Conservation (phyloP, 2,329 filamentous ascomycete species). For the Fusarium buharicum region DNA sequence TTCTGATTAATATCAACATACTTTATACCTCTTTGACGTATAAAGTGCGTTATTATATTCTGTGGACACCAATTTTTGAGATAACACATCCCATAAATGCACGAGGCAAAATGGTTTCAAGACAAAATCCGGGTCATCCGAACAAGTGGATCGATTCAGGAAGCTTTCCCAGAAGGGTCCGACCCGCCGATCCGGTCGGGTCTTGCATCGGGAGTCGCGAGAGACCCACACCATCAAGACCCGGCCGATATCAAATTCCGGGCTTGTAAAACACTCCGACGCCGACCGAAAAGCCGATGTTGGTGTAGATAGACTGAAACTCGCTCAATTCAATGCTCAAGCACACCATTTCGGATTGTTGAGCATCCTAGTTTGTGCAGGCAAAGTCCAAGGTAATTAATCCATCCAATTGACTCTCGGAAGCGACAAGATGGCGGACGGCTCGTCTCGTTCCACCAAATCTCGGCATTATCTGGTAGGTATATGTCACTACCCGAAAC, state of each 20-base stretch:
- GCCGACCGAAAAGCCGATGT: slow-evolving; percentile 13
- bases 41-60: background rate
- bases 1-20: background rate
- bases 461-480: background rate
- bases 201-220: slow-evolving; percentile 21
- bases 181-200: slow-evolving; percentile 36
- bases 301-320: background rate
- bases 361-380: background rate
- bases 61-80: too few relatives aligned
- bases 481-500: slow-evolving; percentile 29
- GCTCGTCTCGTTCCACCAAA: slow-evolving; percentile 14
- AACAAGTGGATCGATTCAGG: slow-evolving; percentile 32
- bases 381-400: background rate
- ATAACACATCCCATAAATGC: too few relatives aligned
- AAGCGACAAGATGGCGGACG: background rate
- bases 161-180: slow-evolving; percentile 15
- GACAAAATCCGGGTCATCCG: slow-evolving; percentile 32
- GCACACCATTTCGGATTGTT: background rate
- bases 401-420: slow-evolving; percentile 11
- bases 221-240: slow-evolving; percentile 15
- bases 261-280: slow-evolving; percentile 14
- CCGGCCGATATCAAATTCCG: slow-evolving; percentile 25
- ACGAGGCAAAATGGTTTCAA: slow-evolving; percentile 4
- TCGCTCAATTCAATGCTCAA: background rate
- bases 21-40: background rate